Evolutionary conservation across 2,329 filamentous ascomycete genomes (phyloP).

Genomic region (Ascochyta clinopodiicola): DNA sequence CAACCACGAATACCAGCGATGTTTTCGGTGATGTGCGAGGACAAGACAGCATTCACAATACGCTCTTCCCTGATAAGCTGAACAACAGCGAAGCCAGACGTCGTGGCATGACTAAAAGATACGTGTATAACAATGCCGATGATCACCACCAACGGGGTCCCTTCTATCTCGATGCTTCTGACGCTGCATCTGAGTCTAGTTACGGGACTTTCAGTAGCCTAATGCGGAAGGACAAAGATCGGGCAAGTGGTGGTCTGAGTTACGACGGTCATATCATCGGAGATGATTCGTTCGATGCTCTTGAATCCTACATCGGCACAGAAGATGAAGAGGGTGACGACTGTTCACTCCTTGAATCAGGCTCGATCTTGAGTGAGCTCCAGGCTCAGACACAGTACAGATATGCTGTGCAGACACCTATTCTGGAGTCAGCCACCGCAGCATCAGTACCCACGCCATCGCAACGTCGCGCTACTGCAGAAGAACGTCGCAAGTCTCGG

Average conservation of each 20-base stretch:
- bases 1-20: not conserved
- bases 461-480: constrained; percentile 2
- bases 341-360: constrained; percentile 11
- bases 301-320: constrained; percentile 6
- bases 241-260: not conserved
- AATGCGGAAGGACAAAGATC: not conserved
- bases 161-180: constrained; percentile 12
- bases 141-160: not conserved
- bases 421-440: not conserved
- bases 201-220: not conserved
- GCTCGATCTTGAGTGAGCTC: not conserved
- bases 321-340: constrained; percentile 13
- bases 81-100: not conserved
- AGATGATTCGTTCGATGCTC: constrained; percentile 3
- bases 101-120: not conserved
- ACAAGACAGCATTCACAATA: not conserved
- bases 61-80: not conserved
- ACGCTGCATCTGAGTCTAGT: constrained; percentile 12
- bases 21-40: not conserved
- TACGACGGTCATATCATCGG: not conserved
- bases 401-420: not conserved
- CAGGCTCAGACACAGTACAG: not conserved
- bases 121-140: not conserved
- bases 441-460: not conserved
- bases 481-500: constrained; percentile 7